phyloP scores from a whole-genome alignment of 1,139 yeast genomes.

The Yamadazyma aaseri region DNA sequence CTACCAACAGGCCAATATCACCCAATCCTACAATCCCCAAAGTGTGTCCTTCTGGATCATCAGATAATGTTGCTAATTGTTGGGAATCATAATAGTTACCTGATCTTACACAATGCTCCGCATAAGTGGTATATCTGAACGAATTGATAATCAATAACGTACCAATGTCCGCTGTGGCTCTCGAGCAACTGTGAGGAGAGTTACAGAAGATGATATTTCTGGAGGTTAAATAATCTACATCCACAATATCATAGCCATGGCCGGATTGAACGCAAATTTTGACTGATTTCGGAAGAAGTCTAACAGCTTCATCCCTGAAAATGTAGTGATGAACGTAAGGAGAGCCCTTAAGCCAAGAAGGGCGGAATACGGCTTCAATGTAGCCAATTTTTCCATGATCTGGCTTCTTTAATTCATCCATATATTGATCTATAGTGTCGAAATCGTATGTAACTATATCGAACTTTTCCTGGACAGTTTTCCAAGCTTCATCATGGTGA shows the following conservation, averaged over 20 bases:
- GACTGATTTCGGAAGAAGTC: slow-evolving; percentile 27
- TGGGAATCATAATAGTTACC: slow-evolving; percentile 27
- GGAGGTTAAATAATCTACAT: slow-evolving; percentile 27
- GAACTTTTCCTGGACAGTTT: slow-evolving; percentile 25
- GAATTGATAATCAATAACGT: slow-evolving; percentile 24
- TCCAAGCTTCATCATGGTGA: slow-evolving; percentile 33
- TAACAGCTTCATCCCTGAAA: slow-evolving; percentile 28
- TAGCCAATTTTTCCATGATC: slow-evolving; percentile 28
- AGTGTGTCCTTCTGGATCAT: slow-evolving; percentile 32
- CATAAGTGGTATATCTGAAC: slow-evolving; percentile 28
- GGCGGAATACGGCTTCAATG: slow-evolving; percentile 31
- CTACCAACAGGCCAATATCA: slow-evolving; percentile 33
- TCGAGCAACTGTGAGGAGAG: slow-evolving; percentile 32
- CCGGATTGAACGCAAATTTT: slow-evolving; percentile 25
- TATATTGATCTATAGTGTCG: slow-evolving; percentile 27
- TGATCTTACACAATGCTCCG: slow-evolving; percentile 32
- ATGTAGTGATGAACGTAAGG: slow-evolving; percentile 32
- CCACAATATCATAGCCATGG: slow-evolving; percentile 39
- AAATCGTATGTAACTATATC: slow-evolving; percentile 31
- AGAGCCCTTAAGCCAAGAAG: slow-evolving; percentile 33
- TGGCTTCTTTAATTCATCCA: slow-evolving; percentile 28
- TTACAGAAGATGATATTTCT: slow-evolving; percentile 32
- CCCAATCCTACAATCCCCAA: slow-evolving; percentile 38
- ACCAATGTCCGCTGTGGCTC: slow-evolving; percentile 39
- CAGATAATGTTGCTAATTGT: slow-evolving; percentile 21